Base-by-base conservation (phyloP, 495 filamentous ascomycete genomes). In the Astrothelium macrocarpum region DNA sequence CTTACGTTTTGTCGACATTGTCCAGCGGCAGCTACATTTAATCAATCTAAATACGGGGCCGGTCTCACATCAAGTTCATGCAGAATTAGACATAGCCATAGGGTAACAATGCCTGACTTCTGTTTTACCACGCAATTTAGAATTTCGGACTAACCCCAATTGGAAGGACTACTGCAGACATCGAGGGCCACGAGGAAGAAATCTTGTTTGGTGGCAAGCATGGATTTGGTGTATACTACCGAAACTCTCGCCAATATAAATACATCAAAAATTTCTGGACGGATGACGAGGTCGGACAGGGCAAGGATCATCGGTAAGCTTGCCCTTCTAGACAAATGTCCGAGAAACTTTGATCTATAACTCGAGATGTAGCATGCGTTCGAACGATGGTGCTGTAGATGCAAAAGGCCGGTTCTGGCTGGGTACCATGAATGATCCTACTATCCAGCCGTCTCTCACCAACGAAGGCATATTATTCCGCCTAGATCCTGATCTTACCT, bases 1-100 rank as follows among this genome's bases (percentile, higher is more conserved):
- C 64, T 82, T 96, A 43, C 89, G 92, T 66, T 96, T 94, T 74
- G 85, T 96, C 64, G 92, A 97, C 77, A 94, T 96, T 75, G 89
- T 85, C 74, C 83, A 89, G 65, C 80, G 87, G 71, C 84, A 86
- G 65, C 72, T 95, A 45, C 91, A 95, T 76, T 77, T 78, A 34
- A 79, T 96, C 63, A 82, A 90, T 70, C 77, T 94, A n/a, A 76
- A 72, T 36, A 74, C 82, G 63, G 87, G 86, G 3, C 82, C 86
- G 25, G 75, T 74, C 16, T 86, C 87, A 45, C 78, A 92, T 70
- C 82, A 78, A 62, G 82, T 84, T 18, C 69, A 89, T 59, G 81
- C 64, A 31, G 59, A 90, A 68, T 82, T 92, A 23, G 83, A 87
- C 61, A 78, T 80, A 73, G 76, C 84, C 67, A 73, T 90, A 78